Evolutionary conservation across 1,139 yeast genomes (phyloP).

Genomic region (Kurtzmaniella quercitrusa): DNA sequence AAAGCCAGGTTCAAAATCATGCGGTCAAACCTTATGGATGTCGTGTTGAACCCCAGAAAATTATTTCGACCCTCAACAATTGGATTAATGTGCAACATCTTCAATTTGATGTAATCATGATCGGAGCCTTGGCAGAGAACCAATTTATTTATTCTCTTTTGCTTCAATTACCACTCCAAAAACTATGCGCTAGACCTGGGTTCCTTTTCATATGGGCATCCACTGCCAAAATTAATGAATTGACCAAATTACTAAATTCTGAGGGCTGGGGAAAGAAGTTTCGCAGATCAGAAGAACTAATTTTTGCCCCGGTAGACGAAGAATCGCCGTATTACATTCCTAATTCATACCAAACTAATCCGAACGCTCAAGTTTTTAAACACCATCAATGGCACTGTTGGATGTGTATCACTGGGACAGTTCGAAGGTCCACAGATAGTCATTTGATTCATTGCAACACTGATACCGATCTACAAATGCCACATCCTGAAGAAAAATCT

Average conservation of each 20-base stretch:
- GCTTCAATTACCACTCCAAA: slow-evolving; percentile 63
- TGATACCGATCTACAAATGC: slow-evolving; percentile 79
- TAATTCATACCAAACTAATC: slow-evolving; percentile 13
- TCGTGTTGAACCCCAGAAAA: slow-evolving; percentile 46
- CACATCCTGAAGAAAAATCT: slow-evolving; percentile 20
- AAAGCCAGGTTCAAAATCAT: slow-evolving; percentile 41
- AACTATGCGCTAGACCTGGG: slow-evolving; percentile 79
- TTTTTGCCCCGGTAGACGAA: slow-evolving; percentile 59
- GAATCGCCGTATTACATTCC: slow-evolving; percentile 58
- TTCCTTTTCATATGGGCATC: slow-evolving; percentile 85
- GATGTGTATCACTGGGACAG: slow-evolving; percentile 96
- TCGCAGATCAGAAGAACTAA: slow-evolving; percentile 83
- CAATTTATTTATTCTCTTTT: slow-evolving; percentile 61
- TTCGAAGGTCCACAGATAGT: slow-evolving; percentile 76
- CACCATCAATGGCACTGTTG: slow-evolving; percentile 88
- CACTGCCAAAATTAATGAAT: slow-evolving; percentile 61
- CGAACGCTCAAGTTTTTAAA: slow-evolving; percentile 24
- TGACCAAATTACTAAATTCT: slow-evolving; percentile 52
- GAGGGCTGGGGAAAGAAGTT: slow-evolving; percentile 71
- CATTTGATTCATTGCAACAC: slow-evolving; percentile 88
- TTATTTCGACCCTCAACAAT: slow-evolving; percentile 50
- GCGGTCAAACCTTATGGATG: slow-evolving; percentile 67
- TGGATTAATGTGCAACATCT: slow-evolving; percentile 59
- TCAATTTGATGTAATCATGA: slow-evolving; percentile 85
- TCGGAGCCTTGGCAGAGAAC: slow-evolving; percentile 77